Evolutionary conservation across 176 grass and related monocot species (phyloP).

Genomic region (Tillandsia leiboldiana): DNA sequence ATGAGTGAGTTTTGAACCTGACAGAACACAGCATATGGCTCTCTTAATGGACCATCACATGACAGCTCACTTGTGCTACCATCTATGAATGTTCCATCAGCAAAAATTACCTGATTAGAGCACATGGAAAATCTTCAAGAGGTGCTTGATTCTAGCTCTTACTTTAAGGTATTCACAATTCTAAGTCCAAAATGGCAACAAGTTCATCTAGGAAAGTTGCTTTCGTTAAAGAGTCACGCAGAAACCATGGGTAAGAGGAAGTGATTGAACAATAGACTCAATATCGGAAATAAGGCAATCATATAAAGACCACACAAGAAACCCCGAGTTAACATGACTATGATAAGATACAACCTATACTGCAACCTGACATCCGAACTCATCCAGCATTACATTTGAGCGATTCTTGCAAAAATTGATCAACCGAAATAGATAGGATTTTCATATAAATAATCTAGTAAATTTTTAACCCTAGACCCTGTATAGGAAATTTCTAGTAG

Average conservation of each 20-base stretch:
- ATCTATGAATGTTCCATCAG: constrained; percentile 89
- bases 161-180: background rate
- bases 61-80: constrained; percentile 93
- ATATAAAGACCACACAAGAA: background rate
- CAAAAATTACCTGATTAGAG: constrained; percentile 78
- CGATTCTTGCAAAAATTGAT: too few species aligned
- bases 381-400: background rate
- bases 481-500: too few species aligned
- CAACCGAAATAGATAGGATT: too few species aligned
- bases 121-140: background rate
- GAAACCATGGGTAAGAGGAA: background rate
- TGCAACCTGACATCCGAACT: background rate
- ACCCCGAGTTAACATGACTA: background rate
- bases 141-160: background rate
- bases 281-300: background rate
- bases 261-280: background rate
- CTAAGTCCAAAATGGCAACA: background rate
- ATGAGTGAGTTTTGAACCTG: constrained; percentile 39
- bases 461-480: too few species aligned
- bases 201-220: background rate
- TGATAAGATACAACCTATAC: background rate
- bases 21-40: constrained; percentile 90
- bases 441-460: too few species aligned
- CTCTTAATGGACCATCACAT: constrained; percentile 86
- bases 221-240: background rate